Percentiles rank a stretch among this genome's conserved stretches.
These are phyloP conservation scores for Rhexocercosporidium sp. DNA, from an alignment of 2,329 filamentous ascomycete species.

Conservation along the genomic window DNA sequence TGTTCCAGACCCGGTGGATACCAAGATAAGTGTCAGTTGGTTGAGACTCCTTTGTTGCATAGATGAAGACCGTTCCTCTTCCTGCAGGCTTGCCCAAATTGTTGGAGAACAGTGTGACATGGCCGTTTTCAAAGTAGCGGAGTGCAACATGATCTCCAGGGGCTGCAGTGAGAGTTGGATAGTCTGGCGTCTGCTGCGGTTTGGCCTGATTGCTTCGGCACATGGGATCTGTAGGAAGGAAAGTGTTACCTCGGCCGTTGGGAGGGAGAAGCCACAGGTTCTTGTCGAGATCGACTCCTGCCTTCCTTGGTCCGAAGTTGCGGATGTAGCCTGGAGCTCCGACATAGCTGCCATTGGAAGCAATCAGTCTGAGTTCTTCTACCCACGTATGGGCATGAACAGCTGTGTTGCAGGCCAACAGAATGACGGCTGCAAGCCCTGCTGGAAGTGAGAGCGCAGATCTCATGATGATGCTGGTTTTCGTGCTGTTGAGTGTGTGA, in stretches of 20 bases:
- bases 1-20: slow-evolving; percentile 79
- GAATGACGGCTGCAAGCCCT: slow-evolving; percentile 23
- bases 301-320: slow-evolving; percentile 65
- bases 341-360: slow-evolving; percentile 73
- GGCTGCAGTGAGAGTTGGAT: slow-evolving; percentile 47
- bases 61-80: slow-evolving; percentile 75
- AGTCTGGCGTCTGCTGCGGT: slow-evolving; percentile 38
- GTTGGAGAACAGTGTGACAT: slow-evolving; percentile 67
- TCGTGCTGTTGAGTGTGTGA: background rate
- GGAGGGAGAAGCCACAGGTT: slow-evolving; percentile 69
- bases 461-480: slow-evolving; percentile 19
- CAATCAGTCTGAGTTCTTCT: slow-evolving; percentile 75
- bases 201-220: slow-evolving; percentile 69
- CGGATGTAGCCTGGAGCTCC: slow-evolving; percentile 77
- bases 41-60: slow-evolving; percentile 68
- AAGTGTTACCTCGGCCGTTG: slow-evolving; percentile 53
- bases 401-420: slow-evolving; percentile 28
- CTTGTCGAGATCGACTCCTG: slow-evolving; percentile 65
- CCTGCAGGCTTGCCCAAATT: slow-evolving; percentile 65
- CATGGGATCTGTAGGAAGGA: slow-evolving; percentile 59
- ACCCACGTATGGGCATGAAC: slow-evolving; percentile 77
- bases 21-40: slow-evolving; percentile 57
- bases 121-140: slow-evolving; percentile 76
- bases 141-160: slow-evolving; percentile 70
- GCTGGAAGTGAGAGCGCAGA: slow-evolving; percentile 16